Evolutionary conservation across 371 early-diverging fungal genomes (phyloP), one percentile per base, ranked within the genome.

Genomic region (Paraphysoderma sedebokerense): DNA sequence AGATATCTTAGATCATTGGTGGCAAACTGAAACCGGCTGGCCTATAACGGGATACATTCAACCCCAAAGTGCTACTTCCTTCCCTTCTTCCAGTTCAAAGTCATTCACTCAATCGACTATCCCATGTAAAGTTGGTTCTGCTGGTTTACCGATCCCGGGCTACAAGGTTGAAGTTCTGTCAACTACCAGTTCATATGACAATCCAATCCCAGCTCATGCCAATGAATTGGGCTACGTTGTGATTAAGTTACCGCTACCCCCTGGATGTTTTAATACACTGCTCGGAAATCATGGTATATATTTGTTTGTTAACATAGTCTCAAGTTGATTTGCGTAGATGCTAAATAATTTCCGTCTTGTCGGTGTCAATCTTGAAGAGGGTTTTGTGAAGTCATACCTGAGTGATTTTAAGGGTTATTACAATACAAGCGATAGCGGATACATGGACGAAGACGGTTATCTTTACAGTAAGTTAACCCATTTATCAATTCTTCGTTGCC

Each of bases 21-120:
- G 92, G 92, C 86, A 89, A 44, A 95, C 96, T 1, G 96, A 95
- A 58, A 80, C 87, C 36, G 88, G 88, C 44, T 77, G n/a, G n/a
- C n/a, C n/a, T n/a, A n/a, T n/a, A n/a, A n/a, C n/a, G n/a, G n/a
- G n/a, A n/a, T n/a, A n/a, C n/a, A n/a, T n/a, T n/a, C n/a, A n/a
- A n/a, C n/a, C n/a, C n/a, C n/a, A n/a, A n/a, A n/a, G n/a, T n/a
- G n/a, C n/a, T n/a, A n/a, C n/a, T n/a, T n/a, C n/a, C n/a, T n/a
- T n/a, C n/a, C n/a, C n/a, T n/a, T n/a, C n/a, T n/a, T n/a, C n/a
- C n/a, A n/a, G n/a, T n/a, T n/a, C n/a, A n/a, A n/a, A n/a, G n/a
- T n/a, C n/a, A n/a, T n/a, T n/a, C n/a, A n/a, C n/a, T n/a, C n/a
- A n/a, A n/a, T n/a, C n/a, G n/a, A n/a, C n/a, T n/a, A n/a, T n/a